Conservation (phyloP, 140 eudicot species). For the Erigeron philadelphicus region DNA sequence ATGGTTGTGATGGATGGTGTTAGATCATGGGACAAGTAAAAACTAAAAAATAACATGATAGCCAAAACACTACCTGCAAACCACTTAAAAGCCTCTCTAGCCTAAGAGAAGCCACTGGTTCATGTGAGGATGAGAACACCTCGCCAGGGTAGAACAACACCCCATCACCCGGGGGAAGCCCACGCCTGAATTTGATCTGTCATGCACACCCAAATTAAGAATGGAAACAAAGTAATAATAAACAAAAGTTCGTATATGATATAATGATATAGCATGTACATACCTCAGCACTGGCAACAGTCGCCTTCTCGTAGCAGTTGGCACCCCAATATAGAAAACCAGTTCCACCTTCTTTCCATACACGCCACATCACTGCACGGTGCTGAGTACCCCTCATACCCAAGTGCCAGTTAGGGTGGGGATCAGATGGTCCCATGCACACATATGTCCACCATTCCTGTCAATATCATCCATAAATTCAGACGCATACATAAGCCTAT, state of each 20-base stretch:
- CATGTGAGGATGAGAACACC: conserved; percentile 79
- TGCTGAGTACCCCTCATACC: conserved; percentile 99
- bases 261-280: background rate
- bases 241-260: background rate
- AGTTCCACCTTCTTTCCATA: conserved; percentile 99
- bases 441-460: conserved; percentile 99
- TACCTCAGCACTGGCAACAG: conserved; percentile 93
- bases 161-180: conserved; percentile 98
- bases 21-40: background rate
- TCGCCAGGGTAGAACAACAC: conserved; percentile 93
- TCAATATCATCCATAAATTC: background rate
- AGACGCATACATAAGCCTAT: background rate
- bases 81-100: conserved; percentile 94
- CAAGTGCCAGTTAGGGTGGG: conserved; percentile 98
- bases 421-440: conserved; percentile 96
- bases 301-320: conserved; percentile 92
- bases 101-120: conserved; percentile 92
- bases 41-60: too few species aligned
- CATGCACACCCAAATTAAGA: conserved; percentile 2
- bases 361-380: conserved; percentile 99
- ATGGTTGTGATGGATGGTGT: background rate
- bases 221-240: background rate
- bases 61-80: conserved; percentile 56
- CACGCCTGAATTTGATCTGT: conserved; percentile 91
- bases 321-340: conserved; percentile 99